Base-by-base conservation (phyloP, 352 stramenopile genomes). In the Hyaloperonospora arabidopsidis region DNA sequence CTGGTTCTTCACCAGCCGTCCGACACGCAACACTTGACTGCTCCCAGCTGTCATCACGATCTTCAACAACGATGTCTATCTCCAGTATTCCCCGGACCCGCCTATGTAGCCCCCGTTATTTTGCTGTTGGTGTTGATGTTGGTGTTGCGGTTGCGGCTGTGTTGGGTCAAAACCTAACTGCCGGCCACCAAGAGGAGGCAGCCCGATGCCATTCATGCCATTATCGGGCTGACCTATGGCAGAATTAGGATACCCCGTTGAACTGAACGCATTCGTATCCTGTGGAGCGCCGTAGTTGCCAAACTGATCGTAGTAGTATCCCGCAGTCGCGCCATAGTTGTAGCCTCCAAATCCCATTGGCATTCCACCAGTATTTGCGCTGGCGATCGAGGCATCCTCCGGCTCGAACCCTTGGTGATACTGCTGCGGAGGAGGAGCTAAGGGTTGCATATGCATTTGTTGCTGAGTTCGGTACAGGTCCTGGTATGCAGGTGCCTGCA, bases 321-420 rank as follows among this genome's bases (percentile, higher is more conserved):
- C 67, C 11, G 46, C 43, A 40, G 52, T 48, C 2, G 49, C 40
- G 13, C 64, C 64, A 36, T 68, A 73, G 23, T 52, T 63, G 38
- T 65, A 76, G 18, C 57, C 61, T 35, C 67, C 57, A 48, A 68
- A 76, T 34, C 54, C 55, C 59, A 76, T 62, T 23, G 58, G 52
- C 13, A 68, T 32, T 28, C 45, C 59, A 32, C 61, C 50, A 15
- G 63, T 49, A 41, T 66, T 70, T 17, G 38, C 49, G 32, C 41
- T 64, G 28, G 36, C 56, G 0, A 60, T 43, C n/a, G 40, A 45
- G 2, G 71, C 76, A 45, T 87, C 79, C 43, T 89, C 79, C 7
- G 74, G 72, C 44, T 89, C 79, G 50, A 89, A 87, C 0, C 74
- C 76, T 12, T 74, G 72, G 48, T 64, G 67, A 47, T 72, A 79